Evolutionary conservation across 2,329 filamentous ascomycete species (phyloP), one percentile per base, ranked within the genome.

Genomic region (Colletotrichum camelliae): DNA sequence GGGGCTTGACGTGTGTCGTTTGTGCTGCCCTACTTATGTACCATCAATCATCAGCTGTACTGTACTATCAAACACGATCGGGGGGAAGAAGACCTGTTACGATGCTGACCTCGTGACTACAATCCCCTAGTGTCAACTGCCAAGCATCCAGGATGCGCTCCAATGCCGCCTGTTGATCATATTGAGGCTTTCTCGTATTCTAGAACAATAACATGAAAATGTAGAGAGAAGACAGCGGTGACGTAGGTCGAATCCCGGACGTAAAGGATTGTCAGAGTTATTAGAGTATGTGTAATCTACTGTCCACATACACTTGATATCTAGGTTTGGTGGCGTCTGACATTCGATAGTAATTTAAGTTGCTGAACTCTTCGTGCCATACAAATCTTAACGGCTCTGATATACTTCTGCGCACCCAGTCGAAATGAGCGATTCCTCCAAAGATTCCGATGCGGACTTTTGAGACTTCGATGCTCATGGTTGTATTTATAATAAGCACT

Each of bases 41-140:
- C n/a, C 3, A 4, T 13, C 12, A 48, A 7, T n/a, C 1, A 12
- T 3, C 3, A 48, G 9, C 9, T 21, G 0, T 7, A 6, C 5
- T 13, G 6, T 9, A 6, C 8, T 3, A 6, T 10, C 39, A 10
- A n/a, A 43, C 39, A 10, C 0, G n/a, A n/a, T n/a, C 8, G 8
- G 8, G 9, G 0, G 9, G 0, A n/a, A 43, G 39, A n/a, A 43
- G 39, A 43, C 16, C 1, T 5, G 16, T 43, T 7, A 18, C 8
- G 2, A 43, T 5, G 16, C 18, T 43, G 4, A 43, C 16, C 2
- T 5, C 1, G 37, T 18, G 16, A 48, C 39, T 48, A n/a, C 39
- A 10, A 12, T n/a, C 12, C 16, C 18, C 2, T 18, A 18, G 18
- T 2, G 31, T 33, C 31, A 5, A 43, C 18, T n/a, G 18, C 5